phyloP scores from a whole-genome alignment of 352 stramenopile genomes.

The Phytophthora tubulina region DNA sequence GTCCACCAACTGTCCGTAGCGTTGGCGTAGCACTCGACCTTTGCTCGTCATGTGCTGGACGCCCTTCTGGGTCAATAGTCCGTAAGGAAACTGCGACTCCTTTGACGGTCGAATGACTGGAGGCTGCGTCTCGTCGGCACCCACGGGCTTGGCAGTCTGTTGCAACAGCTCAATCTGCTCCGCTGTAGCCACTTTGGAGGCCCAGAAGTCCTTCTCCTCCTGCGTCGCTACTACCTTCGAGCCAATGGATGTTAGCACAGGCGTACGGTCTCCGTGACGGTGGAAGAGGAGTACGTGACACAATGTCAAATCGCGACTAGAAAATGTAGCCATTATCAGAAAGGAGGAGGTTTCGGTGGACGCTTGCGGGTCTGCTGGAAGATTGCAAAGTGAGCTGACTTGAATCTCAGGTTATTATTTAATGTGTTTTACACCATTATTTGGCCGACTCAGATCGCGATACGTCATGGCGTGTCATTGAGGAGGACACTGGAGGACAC shows the following conservation, averaged over 20 bases:
- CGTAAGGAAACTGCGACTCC: constrained; percentile 57
- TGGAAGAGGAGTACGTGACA: constrained; percentile 85
- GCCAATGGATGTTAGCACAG: constrained; percentile 70
- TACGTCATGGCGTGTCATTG: constrained; percentile 19
- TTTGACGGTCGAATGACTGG: constrained; percentile 54
- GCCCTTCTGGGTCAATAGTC: constrained; percentile 69
- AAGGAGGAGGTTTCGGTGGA: not conserved
- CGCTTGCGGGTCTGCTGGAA: constrained; percentile 26
- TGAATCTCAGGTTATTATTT: constrained; percentile 18
- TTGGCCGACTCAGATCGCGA: constrained; percentile 22
- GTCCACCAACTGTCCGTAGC: constrained; percentile 59
- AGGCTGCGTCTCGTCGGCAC: constrained; percentile 51
- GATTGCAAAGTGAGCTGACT: constrained; percentile 35
- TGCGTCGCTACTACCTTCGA: constrained; percentile 59
- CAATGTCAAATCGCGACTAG: constrained; percentile 53
- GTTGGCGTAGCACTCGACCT: constrained; percentile 53
- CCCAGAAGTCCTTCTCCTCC: constrained; percentile 74
- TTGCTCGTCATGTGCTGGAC: constrained; percentile 79
- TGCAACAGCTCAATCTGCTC: constrained; percentile 62
- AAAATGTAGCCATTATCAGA: constrained; percentile 35
- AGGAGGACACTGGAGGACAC: constrained; percentile 19
- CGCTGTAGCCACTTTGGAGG: constrained; percentile 55
- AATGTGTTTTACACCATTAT: constrained; percentile 20
- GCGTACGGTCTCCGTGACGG: constrained; percentile 82
- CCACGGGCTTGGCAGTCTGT: constrained; percentile 59